These are phyloP conservation scores for Cyclostephanos invisitatus DNA, from an alignment of 108 stramenopile genomes.

Conservation along the genomic window DNA sequence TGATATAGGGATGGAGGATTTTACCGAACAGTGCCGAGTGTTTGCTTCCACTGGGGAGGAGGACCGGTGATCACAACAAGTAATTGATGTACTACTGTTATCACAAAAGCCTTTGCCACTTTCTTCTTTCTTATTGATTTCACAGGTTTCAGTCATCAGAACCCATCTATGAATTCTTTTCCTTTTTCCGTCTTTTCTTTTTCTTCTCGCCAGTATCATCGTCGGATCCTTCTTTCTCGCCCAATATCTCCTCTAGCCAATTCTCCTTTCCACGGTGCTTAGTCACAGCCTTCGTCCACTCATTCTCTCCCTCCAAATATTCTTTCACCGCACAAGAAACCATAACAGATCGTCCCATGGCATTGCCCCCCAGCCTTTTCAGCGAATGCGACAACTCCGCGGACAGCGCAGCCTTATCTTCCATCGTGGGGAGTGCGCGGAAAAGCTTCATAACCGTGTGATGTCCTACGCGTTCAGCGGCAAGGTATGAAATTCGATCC, in stretches of 20 bases:
- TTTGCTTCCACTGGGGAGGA: slow-evolving; percentile 54
- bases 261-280: slow-evolving; percentile 46
- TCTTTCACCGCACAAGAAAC: slow-evolving; percentile 63
- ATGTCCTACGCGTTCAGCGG: slow-evolving; percentile 78
- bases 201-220: slow-evolving; percentile 21
- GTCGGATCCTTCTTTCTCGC: slow-evolving; percentile 14
- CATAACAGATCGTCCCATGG: slow-evolving; percentile 77
- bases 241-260: slow-evolving; percentile 54
- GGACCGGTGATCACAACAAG: slow-evolving; percentile 5
- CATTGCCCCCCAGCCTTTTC: slow-evolving; percentile 68
- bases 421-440: slow-evolving; percentile 55
- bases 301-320: slow-evolving; percentile 60
- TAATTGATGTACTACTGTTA: not conserved
- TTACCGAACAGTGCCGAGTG: slow-evolving; percentile 83
- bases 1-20: slow-evolving; percentile 77
- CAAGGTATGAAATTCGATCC: slow-evolving; percentile 58
- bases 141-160: not conserved
- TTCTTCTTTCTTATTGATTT: not conserved
- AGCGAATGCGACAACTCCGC: slow-evolving; percentile 64
- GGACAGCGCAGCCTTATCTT: slow-evolving; percentile 65
- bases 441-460: slow-evolving; percentile 82
- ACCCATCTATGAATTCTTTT: not conserved
- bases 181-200: slow-evolving; percentile 25
- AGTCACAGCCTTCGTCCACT: slow-evolving; percentile 47
- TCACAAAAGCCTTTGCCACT: not conserved